Conservation (phyloP, 2,329 filamentous ascomycete species). For the Didymella exigua region DNA sequence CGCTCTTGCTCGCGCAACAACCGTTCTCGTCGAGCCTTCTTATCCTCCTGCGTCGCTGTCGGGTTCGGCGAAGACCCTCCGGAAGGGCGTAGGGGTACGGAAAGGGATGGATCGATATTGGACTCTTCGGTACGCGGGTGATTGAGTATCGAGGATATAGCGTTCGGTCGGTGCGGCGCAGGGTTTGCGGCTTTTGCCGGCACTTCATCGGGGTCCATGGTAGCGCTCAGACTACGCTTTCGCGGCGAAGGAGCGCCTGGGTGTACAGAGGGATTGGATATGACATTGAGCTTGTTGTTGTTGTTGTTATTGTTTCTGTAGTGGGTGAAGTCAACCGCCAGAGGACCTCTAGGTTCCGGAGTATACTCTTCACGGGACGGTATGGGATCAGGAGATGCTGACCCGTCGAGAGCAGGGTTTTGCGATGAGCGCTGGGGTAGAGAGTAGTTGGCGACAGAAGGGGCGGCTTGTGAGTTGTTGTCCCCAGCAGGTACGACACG, state of each 20-base stretch:
- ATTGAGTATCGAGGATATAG: slow-evolving; percentile 45
- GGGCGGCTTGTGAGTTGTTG: slow-evolving; percentile 44
- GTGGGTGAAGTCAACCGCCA: slow-evolving; percentile 47
- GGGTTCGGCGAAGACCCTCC: slow-evolving; percentile 28
- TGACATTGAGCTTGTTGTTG: slow-evolving; percentile 18
- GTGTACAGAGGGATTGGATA: slow-evolving; percentile 24
- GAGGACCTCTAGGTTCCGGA: slow-evolving; percentile 37
- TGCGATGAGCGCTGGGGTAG: slow-evolving; percentile 36
- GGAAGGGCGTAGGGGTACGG: slow-evolving; percentile 26
- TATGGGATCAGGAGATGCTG: slow-evolving; percentile 44
- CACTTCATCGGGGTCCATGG: slow-evolving; percentile 36
- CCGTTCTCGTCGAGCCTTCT: slow-evolving; percentile 36
- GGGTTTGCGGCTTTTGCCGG: slow-evolving; percentile 25
- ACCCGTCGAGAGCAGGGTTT: slow-evolving; percentile 41
- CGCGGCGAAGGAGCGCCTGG: slow-evolving; percentile 35
- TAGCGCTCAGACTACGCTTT: slow-evolving; percentile 47
- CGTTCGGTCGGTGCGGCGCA: slow-evolving; percentile 40
- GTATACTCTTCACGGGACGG: slow-evolving; percentile 39
- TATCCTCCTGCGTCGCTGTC: slow-evolving; percentile 35
- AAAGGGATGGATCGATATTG: slow-evolving; percentile 44
- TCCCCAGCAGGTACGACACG: slow-evolving; percentile 81
- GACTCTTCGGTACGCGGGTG: slow-evolving; percentile 31
- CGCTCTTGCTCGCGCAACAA: slow-evolving; percentile 35
- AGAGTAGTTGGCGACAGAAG: slow-evolving; percentile 39
- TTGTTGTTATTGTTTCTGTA: slow-evolving; percentile 30